Conservation (phyloP, 164 flowering plant species). For the Magnolia changhungtana region DNA sequence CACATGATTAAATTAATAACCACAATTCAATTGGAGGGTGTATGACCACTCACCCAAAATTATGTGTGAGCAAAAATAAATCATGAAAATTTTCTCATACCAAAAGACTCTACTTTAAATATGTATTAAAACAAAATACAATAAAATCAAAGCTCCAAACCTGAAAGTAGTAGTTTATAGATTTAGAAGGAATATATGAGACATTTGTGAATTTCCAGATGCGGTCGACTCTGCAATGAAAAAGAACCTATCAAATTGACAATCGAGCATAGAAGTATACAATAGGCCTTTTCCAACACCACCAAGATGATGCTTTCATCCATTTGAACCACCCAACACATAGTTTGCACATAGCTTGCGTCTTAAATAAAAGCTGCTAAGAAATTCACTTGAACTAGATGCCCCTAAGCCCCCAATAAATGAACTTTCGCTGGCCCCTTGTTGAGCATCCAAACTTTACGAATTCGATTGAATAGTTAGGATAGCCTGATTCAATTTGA, state of each 20-base stretch:
- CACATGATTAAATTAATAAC: no score
- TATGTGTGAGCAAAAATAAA: neutral
- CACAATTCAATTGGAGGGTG: neutral
- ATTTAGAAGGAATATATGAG: conserved; percentile 5
- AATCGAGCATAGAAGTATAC: neutral
- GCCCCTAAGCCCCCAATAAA: no score
- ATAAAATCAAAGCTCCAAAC: conserved; percentile 6
- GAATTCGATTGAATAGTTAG: no score
- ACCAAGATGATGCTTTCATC: neutral
- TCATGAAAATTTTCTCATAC: no score
- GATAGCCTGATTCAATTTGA: no score
- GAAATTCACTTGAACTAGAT: no score
- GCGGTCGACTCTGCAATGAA: conserved; percentile 12
- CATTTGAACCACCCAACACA: neutral
- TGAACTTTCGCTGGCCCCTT: no score
- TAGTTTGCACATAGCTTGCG: no score
- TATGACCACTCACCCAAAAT: neutral
- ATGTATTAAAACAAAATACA: neutral
- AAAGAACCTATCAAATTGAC: neutral
- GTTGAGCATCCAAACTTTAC: no score
- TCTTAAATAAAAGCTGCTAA: no score
- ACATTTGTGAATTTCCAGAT: conserved; percentile 14
- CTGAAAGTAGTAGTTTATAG: conserved; percentile 14
- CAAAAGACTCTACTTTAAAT: no score
- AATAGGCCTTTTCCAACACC: neutral